Conservation (phyloP, 2,329 filamentous ascomycete species). For the Calonectria leucothoes region DNA sequence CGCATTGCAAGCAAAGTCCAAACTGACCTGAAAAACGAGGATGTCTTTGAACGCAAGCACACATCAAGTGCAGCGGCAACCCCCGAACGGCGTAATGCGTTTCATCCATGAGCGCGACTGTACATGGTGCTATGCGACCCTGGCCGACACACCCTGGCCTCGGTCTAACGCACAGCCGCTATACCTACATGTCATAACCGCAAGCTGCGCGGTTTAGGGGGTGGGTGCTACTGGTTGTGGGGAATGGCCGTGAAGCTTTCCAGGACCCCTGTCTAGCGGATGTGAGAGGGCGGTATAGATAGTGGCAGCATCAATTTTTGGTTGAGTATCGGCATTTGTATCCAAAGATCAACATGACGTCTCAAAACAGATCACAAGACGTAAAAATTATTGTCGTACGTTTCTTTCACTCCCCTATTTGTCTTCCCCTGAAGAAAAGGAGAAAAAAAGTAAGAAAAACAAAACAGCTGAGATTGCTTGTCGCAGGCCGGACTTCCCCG, state of each 20-base stretch:
- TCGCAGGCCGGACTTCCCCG: constrained; percentile 29
- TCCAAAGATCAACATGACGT: constrained; percentile 3
- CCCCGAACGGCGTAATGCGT: neutral
- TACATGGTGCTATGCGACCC: neutral
- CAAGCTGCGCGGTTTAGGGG: neutral
- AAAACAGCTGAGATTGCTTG: neutral
- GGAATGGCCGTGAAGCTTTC: neutral
- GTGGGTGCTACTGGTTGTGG: neutral
- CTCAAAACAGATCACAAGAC: neutral
- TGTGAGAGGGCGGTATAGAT: neutral
- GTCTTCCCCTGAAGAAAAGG: neutral
- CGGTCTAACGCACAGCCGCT: neutral
- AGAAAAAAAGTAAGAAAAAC: neutral
- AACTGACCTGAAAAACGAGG: neutral
- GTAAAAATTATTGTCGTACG: constrained; percentile 34
- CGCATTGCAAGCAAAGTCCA: neutral
- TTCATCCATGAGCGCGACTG: constrained; percentile 12
- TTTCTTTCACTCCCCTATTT: neutral
- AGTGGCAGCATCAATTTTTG: neutral
- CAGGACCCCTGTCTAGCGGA: neutral
- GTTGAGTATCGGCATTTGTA: neutral
- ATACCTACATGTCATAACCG: too few species aligned
- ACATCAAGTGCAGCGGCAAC: neutral
- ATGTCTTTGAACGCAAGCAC: neutral
- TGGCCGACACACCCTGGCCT: neutral